phyloP scores from a whole-genome alignment of 2,329 filamentous ascomycete genomes.

The Fusarium kyushuense region DNA sequence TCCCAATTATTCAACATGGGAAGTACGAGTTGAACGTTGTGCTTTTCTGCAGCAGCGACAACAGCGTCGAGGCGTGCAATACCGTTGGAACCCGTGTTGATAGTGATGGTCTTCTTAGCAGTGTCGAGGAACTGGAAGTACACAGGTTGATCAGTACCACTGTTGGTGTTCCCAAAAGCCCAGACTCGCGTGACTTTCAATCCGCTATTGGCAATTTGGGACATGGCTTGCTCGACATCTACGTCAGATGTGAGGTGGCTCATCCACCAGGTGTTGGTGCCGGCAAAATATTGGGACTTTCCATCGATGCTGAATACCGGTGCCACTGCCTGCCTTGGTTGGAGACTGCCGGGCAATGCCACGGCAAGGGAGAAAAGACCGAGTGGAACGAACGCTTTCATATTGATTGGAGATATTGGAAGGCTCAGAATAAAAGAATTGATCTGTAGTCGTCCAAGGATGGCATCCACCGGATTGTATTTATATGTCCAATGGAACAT shows the following conservation, averaged over 20 bases:
- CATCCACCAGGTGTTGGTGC: conserved; percentile 15
- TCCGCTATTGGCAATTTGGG: neutral
- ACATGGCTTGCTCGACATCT: conserved; percentile 7
- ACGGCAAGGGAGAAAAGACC: neutral
- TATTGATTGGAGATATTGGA: neutral
- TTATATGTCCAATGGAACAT: no score
- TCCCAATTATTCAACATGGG: conserved; percentile 7
- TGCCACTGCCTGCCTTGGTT: neutral
- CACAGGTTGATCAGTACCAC: neutral
- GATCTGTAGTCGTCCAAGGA: no score
- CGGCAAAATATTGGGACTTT: conserved; percentile 1
- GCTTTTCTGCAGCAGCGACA: neutral
- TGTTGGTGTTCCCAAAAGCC: conserved; percentile 10
- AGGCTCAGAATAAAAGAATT: no score
- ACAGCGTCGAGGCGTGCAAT: conserved; percentile 4
- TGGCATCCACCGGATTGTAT: no score
- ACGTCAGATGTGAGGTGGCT: conserved; percentile 2
- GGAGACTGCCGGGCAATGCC: neutral
- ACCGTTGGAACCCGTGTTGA: neutral
- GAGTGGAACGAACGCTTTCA: neutral
- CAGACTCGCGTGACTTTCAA: conserved; percentile 1
- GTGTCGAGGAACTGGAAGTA: conserved; percentile 9
- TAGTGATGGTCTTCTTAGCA: neutral
- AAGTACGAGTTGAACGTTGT: neutral
- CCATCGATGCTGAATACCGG: neutral